Evolutionary conservation across 2,329 filamentous ascomycete species (phyloP).

Genomic region (Anisogramma anomala): DNA sequence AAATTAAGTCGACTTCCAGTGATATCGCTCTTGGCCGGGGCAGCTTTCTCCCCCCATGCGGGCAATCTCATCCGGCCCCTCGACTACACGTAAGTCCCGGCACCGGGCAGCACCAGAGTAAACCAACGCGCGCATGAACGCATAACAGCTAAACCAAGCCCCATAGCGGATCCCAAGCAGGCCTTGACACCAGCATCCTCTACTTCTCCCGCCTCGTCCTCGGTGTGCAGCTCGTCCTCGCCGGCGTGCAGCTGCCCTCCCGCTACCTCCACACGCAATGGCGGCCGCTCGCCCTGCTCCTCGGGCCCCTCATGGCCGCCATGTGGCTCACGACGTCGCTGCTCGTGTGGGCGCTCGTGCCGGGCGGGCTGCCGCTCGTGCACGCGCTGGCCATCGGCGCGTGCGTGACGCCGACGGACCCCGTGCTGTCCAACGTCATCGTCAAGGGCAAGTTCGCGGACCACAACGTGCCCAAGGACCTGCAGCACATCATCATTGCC

Average conservation of each 20-base stretch:
- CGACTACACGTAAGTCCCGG: conserved; percentile 50
- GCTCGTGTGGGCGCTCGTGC: conserved; percentile 65
- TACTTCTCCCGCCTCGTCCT: conserved; percentile 80
- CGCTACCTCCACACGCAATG: conserved; percentile 71
- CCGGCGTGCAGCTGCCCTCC: conserved; percentile 76
- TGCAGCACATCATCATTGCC: conserved; percentile 70
- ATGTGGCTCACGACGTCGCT: conserved; percentile 84
- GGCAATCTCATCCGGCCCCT: conserved; percentile 64
- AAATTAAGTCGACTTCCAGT: conserved; percentile 36
- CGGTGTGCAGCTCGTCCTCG: conserved; percentile 80
- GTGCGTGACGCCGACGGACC: conserved; percentile 87
- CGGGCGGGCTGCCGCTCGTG: conserved; percentile 58
- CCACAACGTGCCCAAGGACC: conserved; percentile 68
- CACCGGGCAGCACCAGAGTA: not conserved
- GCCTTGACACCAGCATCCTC: conserved; percentile 62
- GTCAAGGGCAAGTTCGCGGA: conserved; percentile 92
- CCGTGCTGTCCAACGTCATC: conserved; percentile 76
- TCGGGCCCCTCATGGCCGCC: conserved; percentile 71
- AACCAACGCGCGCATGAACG: no score
- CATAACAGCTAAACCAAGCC: no score
- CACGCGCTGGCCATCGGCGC: conserved; percentile 71
- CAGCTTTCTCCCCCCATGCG: conserved; percentile 67
- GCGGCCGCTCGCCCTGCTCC: conserved; percentile 60
- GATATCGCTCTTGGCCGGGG: conserved; percentile 69
- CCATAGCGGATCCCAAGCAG: conserved; percentile 35